Conservation (phyloP, 1,284 basidiomycete species). For the Phlebopus sp. region DNA sequence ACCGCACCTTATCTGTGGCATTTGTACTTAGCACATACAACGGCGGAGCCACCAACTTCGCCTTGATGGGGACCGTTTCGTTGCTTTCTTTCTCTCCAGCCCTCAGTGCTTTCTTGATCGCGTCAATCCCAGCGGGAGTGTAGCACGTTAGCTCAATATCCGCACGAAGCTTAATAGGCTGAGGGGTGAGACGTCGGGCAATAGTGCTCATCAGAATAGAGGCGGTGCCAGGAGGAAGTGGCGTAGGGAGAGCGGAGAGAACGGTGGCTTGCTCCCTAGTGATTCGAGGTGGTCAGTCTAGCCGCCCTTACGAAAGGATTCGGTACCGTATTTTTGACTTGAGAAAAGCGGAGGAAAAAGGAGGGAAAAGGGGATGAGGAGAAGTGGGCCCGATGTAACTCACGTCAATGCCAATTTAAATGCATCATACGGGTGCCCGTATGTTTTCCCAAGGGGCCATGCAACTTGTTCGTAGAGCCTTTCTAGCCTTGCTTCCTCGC, state of each 20-base stretch:
- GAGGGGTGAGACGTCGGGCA: conserved; percentile 92
- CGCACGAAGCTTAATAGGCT: conserved; percentile 98
- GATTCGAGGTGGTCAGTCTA: conserved; percentile 4
- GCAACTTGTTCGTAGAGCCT: conserved; percentile 87
- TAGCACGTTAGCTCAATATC: conserved; percentile 99
- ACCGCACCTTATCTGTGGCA: conserved; percentile 86
- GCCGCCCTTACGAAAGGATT: too few species aligned
- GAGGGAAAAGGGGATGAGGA: neutral
- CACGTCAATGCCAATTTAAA: conserved; percentile 96
- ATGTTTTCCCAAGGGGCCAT: conserved; percentile 92
- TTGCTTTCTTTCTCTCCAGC: conserved; percentile 88
- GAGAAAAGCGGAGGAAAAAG: too few species aligned
- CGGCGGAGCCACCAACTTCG: conserved; percentile 94
- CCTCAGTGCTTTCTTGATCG: conserved; percentile 89
- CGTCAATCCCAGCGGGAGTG: conserved; percentile 95
- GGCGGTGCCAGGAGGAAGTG: conserved; percentile 61
- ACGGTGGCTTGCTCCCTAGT: conserved; percentile 86
- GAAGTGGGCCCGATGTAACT: conserved; percentile 31
- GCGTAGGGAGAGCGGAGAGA: conserved; percentile 68
- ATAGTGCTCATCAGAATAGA: conserved; percentile 82
- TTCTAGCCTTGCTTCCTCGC: conserved; percentile 76
- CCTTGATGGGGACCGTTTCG: conserved; percentile 94
- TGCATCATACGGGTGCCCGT: conserved; percentile 96
- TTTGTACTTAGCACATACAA: conserved; percentile 96
- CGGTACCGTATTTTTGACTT: too few species aligned